A percentile compares a stretch with the other conserved stretches of the same genome.
phyloP scores from a whole-genome alignment of 73 alveolate species.

The Paramecium pentaurelia region DNA sequence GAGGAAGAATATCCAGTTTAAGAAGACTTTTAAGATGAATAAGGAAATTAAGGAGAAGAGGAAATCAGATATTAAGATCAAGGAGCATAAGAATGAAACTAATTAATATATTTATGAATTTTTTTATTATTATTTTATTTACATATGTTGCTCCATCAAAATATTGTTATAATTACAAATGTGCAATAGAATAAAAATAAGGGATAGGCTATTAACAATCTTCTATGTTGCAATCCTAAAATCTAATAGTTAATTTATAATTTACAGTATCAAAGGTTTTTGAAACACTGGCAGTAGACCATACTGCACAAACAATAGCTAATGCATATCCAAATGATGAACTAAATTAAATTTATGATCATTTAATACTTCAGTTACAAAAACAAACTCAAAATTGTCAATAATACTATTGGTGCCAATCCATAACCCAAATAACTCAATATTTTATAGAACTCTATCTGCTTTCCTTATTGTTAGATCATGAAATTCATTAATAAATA shows the following conservation, averaged over 20 bases:
- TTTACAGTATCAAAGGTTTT: conserved; percentile 1
- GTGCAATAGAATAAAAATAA: conserved; percentile 40
- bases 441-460: background rate
- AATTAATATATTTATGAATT: background rate
- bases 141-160: background rate
- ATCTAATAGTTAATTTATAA: background rate
- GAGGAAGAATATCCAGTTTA: background rate
- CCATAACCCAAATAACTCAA: conserved; percentile 46
- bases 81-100: conserved; percentile 22
- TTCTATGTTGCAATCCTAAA: conserved; percentile 21
- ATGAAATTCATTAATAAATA: conserved; percentile 19
- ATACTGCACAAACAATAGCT: background rate
- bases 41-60: conserved; percentile 35
- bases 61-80: conserved; percentile 20
- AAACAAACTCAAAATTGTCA: background rate
- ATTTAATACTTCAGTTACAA: background rate
- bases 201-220: conserved; percentile 32
- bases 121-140: background rate
- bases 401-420: background rate
- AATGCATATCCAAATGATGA: conserved; percentile 18
- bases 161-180: conserved; percentile 31
- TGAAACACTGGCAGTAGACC: conserved; percentile 41
- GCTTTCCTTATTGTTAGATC: conserved; percentile 8
- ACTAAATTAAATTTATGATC: background rate
- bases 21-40: conserved; percentile 28